These are phyloP conservation scores for Diaporthe sp. DNA, from an alignment of 2,329 filamentous ascomycete genomes.

Conservation along the genomic window DNA sequence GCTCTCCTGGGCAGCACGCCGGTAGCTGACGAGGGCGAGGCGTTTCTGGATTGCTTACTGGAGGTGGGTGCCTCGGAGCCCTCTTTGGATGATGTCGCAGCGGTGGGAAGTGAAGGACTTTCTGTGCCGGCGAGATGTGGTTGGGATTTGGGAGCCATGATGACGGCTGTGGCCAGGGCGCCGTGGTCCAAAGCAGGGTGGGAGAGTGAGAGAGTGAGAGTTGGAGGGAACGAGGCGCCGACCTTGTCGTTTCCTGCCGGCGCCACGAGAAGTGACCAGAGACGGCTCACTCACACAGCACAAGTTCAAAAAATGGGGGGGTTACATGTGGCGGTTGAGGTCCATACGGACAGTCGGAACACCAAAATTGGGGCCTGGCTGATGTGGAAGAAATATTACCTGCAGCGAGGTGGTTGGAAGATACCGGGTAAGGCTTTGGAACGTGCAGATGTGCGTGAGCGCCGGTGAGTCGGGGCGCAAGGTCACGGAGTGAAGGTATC, in stretches of 20 bases:
- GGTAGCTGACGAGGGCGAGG: conserved; percentile 46
- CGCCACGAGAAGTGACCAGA: conserved; percentile 37
- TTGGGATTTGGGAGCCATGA: conserved; percentile 57
- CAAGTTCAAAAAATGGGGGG: conserved; percentile 22
- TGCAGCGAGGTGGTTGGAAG: neutral
- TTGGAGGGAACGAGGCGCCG: conserved; percentile 37
- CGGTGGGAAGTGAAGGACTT: conserved; percentile 45
- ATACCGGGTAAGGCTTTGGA: neutral
- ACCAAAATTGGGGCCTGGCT: conserved; percentile 29
- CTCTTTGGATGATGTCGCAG: conserved; percentile 48
- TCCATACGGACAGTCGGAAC: conserved; percentile 32
- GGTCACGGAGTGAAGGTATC: conserved; percentile 13
- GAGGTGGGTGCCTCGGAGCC: conserved; percentile 46
- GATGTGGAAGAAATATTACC: neutral
- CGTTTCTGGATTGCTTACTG: conserved; percentile 46
- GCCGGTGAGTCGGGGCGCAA: neutral
- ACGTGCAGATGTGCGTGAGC: neutral
- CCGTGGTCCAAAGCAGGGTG: conserved; percentile 30
- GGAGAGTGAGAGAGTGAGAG: neutral
- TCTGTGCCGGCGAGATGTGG: conserved; percentile 47
- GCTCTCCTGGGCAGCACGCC: conserved; percentile 51
- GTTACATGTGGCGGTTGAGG: conserved; percentile 37
- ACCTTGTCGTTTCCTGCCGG: conserved; percentile 40
- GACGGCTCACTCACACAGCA: conserved; percentile 28
- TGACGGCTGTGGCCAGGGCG: conserved; percentile 36